Conservation (phyloP, 768 basidiomycete genomes). For the Leccinum uliginosum region DNA sequence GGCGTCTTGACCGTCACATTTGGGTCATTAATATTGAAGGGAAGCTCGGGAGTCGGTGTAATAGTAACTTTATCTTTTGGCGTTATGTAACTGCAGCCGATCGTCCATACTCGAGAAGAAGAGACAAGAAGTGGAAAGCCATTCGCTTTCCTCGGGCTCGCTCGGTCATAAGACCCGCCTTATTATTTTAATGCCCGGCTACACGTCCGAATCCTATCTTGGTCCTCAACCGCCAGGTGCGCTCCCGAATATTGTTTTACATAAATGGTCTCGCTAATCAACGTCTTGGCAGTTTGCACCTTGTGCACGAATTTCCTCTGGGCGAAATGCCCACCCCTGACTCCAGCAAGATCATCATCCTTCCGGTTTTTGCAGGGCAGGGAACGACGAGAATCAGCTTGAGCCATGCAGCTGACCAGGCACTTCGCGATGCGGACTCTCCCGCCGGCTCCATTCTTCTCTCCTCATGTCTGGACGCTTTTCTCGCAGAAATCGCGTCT, state of each 20-base stretch:
- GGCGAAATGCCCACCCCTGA: conserved; percentile 8
- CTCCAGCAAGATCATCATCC: conserved; percentile 7
- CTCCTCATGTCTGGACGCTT: conserved; percentile 46
- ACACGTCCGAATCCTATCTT: conserved; percentile 1
- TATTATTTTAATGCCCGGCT: conserved; percentile 14
- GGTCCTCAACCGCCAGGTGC: conserved; percentile 4
- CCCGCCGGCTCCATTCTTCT: conserved; percentile 42
- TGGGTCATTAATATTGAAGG: conserved; percentile 10
- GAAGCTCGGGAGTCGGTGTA: conserved; percentile 18
- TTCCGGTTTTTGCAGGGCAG: conserved; percentile 59
- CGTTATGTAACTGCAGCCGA: conserved; percentile 20
- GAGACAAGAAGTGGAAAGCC: conserved; percentile 19
- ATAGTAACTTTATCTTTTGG: conserved; percentile 23
- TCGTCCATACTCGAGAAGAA: conserved; percentile 18
- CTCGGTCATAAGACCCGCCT: background rate
- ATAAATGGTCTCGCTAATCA: background rate
- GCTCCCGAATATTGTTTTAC: background rate
- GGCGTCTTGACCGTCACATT: conserved; percentile 5
- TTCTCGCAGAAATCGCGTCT: conserved; percentile 45
- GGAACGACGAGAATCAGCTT: conserved; percentile 38
- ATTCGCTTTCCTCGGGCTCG: conserved; percentile 15
- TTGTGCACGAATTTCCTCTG: background rate
- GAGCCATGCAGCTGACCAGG: conserved; percentile 33
- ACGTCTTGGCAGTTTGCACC: background rate
- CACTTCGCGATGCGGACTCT: conserved; percentile 39